phyloP scores from a whole-genome alignment of 78 protist genomes.

The Dictyostelium capitatum region DNA sequence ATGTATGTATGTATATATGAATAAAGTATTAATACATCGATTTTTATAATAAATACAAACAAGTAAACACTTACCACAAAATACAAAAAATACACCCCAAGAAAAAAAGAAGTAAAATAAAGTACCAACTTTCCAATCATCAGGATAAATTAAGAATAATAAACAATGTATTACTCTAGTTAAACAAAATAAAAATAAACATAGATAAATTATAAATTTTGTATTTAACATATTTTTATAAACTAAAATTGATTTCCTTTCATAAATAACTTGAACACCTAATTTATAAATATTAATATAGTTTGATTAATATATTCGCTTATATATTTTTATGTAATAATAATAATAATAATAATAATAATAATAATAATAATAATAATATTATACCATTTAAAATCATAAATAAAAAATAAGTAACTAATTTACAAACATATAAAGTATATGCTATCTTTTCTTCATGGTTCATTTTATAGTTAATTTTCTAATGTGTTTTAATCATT shows the following conservation, averaged over 20 bases:
- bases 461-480: too few relatives aligned
- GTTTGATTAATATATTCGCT: too few relatives aligned
- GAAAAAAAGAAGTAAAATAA: neutral
- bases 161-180: neutral
- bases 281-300: neutral
- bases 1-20: too few relatives aligned
- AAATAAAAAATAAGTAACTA: neutral
- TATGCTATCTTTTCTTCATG: conserved; percentile 13
- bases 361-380: too few relatives aligned
- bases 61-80: too few relatives aligned
- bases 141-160: neutral
- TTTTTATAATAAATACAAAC: too few relatives aligned
- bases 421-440: neutral
- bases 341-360: too few relatives aligned
- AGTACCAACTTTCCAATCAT: neutral
- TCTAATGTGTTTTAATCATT: too few relatives aligned
- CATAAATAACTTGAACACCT: neutral
- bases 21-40: too few relatives aligned
- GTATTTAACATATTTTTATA: neutral
- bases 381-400: neutral
- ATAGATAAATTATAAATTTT: neutral
- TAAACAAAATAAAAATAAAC: conserved; percentile 6
- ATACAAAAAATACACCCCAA: neutral
- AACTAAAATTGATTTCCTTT: neutral
- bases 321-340: neutral